These are phyloP conservation scores for Hypoxylon intermedium DNA, from an alignment of 495 filamentous ascomycete genomes.

Conservation along the genomic window DNA sequence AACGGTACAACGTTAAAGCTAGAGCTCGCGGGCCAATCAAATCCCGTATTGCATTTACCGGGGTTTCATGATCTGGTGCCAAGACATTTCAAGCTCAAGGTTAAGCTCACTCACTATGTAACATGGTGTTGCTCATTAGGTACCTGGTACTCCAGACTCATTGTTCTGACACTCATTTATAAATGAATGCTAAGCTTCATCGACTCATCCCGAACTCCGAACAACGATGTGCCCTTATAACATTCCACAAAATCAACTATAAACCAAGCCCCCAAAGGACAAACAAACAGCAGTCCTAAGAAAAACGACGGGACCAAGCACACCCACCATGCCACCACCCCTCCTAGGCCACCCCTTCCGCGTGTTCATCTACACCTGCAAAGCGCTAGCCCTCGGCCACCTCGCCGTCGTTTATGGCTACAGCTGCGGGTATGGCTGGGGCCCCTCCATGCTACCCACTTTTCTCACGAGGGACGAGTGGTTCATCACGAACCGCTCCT, in stretches of 20 bases:
- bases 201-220: too few species aligned
- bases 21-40: constrained; percentile 30
- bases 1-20: neutral
- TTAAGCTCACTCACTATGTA: neutral
- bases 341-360: constrained; percentile 50
- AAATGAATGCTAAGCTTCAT: too few species aligned
- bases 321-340: neutral
- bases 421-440: constrained; percentile 60
- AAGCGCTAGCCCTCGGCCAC: constrained; percentile 61
- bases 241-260: too few species aligned
- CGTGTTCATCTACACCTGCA: constrained; percentile 46
- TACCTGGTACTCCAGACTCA: neutral
- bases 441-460: constrained; percentile 84
- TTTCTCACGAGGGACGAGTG: constrained; percentile 69
- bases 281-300: too few species aligned
- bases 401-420: constrained; percentile 63
- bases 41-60: neutral
- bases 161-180: too few species aligned
- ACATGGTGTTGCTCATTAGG: too few species aligned
- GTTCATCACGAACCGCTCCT: constrained; percentile 68
- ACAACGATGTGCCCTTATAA: too few species aligned
- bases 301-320: too few species aligned
- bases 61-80: neutral
- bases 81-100: constrained; percentile 6
- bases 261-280: too few species aligned